phyloP scores from a whole-genome alignment of 2,329 filamentous ascomycete species.

The Monosporascus sp. region DNA sequence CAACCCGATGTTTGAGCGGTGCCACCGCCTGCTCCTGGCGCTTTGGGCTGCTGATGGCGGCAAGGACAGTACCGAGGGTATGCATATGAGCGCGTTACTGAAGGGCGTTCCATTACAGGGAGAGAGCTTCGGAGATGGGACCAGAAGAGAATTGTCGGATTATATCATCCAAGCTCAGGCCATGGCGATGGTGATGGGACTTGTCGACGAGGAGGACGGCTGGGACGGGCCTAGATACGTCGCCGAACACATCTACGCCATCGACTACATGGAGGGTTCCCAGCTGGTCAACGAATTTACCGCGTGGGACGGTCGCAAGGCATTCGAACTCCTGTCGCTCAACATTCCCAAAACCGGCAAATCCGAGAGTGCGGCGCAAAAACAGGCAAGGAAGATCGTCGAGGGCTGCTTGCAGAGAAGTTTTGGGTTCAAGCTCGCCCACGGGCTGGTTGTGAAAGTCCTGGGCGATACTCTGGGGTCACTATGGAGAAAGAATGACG shows the following conservation, averaged over 20 bases:
- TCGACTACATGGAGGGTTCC: conserved; percentile 44
- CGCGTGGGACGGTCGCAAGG: conserved; percentile 42
- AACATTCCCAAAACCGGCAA: conserved; percentile 32
- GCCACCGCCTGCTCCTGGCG: conserved; percentile 44
- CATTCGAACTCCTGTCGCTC: conserved; percentile 46
- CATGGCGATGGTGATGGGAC: conserved; percentile 45
- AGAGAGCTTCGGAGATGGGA: conserved; percentile 32
- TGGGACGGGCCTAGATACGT: conserved; percentile 52
- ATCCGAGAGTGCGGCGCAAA: conserved; percentile 40
- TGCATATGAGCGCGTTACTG: conserved; percentile 43
- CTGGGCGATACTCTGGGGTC: conserved; percentile 46
- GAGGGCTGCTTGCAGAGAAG: conserved; percentile 43
- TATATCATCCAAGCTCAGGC: conserved; percentile 54
- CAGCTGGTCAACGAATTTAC: conserved; percentile 50
- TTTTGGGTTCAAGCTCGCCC: conserved; percentile 51
- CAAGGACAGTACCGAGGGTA: conserved; percentile 43
- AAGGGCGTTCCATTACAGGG: conserved; percentile 36
- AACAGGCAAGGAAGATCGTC: conserved; percentile 43
- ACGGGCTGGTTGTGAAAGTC: conserved; percentile 47
- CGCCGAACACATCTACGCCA: conserved; percentile 41
- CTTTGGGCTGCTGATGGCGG: conserved; percentile 43
- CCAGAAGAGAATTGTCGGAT: conserved; percentile 42
- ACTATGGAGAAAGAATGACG: conserved; percentile 45
- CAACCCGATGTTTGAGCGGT: conserved; percentile 41
- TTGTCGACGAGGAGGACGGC: conserved; percentile 41